Evolutionary conservation across 768 basidiomycete species (phyloP).

Genomic region (Baorangia bicolor): DNA sequence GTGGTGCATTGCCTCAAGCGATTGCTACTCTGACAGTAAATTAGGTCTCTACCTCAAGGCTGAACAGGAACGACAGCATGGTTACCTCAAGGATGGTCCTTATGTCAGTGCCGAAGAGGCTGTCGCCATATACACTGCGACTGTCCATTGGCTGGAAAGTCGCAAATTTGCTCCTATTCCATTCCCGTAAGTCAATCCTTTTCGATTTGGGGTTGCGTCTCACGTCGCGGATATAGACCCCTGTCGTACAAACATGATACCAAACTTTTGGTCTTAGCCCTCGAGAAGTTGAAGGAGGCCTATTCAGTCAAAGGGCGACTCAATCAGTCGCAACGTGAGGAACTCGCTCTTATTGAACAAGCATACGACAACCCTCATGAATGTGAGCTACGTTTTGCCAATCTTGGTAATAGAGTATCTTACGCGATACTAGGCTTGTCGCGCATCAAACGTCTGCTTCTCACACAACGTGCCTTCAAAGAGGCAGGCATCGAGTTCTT

Average conservation of each 20-base stretch:
- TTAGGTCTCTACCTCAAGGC: slow-evolving; percentile 91
- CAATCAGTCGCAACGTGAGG: slow-evolving; percentile 98
- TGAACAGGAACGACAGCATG: slow-evolving; percentile 98
- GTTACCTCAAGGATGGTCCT: slow-evolving; percentile 98
- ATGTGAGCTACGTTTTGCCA: slow-evolving; percentile 47
- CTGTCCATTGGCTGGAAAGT: slow-evolving; percentile 98
- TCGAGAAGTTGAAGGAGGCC: slow-evolving; percentile 98
- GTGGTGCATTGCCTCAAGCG: slow-evolving; percentile 20
- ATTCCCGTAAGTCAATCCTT: slow-evolving; percentile 68
- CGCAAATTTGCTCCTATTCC: slow-evolving; percentile 98
- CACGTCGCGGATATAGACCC: slow-evolving; percentile 48
- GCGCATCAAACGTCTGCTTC: slow-evolving; percentile 93
- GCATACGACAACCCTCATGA: slow-evolving; percentile 99
- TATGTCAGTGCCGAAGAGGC: slow-evolving; percentile 99
- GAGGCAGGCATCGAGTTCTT: slow-evolving; percentile 97
- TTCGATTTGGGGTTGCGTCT: background rate
- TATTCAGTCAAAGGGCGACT: slow-evolving; percentile 97
- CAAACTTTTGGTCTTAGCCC: slow-evolving; percentile 91
- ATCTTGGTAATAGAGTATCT: background rate
- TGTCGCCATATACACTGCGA: slow-evolving; percentile 97
- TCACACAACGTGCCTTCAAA: slow-evolving; percentile 98
- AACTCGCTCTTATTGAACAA: slow-evolving; percentile 96
- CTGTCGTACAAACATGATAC: slow-evolving; percentile 99
- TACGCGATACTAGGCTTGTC: slow-evolving; percentile 59
- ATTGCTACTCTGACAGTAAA: slow-evolving; percentile 2